A percentile compares a stretch with the other conserved stretches of the same genome.
Conservation (phyloP, 116 monocot species). For the Phalaenopsis hybrid region DNA sequence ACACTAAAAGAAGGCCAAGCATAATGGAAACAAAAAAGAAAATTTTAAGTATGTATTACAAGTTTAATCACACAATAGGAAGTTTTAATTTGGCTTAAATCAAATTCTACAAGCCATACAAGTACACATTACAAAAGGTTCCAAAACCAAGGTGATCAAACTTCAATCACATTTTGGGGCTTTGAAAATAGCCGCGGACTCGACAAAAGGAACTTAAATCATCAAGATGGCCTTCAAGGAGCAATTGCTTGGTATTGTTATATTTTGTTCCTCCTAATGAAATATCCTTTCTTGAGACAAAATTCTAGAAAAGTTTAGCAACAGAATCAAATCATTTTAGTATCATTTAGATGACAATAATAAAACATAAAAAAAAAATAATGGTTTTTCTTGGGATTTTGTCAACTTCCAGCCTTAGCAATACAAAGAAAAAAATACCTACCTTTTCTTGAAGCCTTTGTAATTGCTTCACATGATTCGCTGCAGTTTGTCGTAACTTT, state of each 20-base stretch:
- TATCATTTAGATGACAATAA: background rate
- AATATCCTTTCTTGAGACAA: no score
- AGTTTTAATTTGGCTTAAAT: no score
- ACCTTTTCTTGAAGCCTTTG: constrained; percentile 77
- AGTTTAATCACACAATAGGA: no score
- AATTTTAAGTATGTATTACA: no score
- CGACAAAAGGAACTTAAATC: no score
- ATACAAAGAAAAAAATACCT: background rate
- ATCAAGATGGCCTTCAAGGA: background rate
- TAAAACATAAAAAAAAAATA: background rate
- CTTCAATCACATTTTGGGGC: no score
- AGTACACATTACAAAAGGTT: no score
- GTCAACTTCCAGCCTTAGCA: background rate
- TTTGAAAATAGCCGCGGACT: no score
- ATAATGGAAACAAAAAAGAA: no score
- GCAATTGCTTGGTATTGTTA: background rate
- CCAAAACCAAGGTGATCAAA: no score
- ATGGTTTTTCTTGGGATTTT: background rate
- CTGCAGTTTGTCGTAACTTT: constrained; percentile 23
- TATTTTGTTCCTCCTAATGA: background rate
- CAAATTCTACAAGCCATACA: no score
- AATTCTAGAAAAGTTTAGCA: background rate
- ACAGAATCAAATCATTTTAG: background rate
- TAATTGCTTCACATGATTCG: constrained; percentile 50
- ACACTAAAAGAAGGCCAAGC: no score